Base-by-base conservation (phyloP, 1,284 basidiomycete genomes). In the Tilletia horrida region DNA sequence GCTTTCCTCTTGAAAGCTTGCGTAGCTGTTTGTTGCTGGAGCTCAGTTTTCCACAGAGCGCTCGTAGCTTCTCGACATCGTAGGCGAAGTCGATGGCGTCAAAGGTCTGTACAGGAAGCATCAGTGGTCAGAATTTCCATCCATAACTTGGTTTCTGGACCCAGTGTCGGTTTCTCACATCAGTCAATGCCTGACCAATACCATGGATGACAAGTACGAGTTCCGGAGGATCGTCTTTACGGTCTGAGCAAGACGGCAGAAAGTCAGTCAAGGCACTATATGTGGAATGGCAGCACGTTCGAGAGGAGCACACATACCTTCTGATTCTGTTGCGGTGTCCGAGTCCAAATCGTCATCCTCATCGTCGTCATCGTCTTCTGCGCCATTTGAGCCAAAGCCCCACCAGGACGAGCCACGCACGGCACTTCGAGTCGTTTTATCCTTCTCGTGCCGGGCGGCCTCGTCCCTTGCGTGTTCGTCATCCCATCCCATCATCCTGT, bases 141-240 rank as follows among this genome's bases (percentile, higher is more conserved):
- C n/a, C n/a, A n/a, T n/a, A n/a, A n/a, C n/a, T n/a, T n/a, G n/a
- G n/a, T n/a, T n/a, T n/a, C n/a, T n/a, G n/a, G n/a, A n/a, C n/a
- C n/a, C n/a, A n/a, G n/a, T n/a, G n/a, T n/a, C n/a, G n/a, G n/a
- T n/a, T n/a, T 55, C 18, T 55, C 63, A 48, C 35, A 29, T 52
- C 59, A 9, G 59, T 52, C 7, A 42, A n/a, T 1, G n/a, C 57
- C 27, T 66, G 48, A 13, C 64, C 64, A 1, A 67, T 69, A 2
- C 70, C 70, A 61, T 72, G 70, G 11, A 72, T 61, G 45, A 43
- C 70, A 16, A 79, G 76, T 4, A 77, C 72, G n/a, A 79, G 72
- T 57, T 77, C 71, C 0, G 73, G 72, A 18, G 77, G 76, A 27
- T 76, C 75, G 18, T 77, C 75, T 50, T 69, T 71, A 42, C 66